phyloP scores from a whole-genome alignment of 78 protist species.

The Dictyostelium intermedium region DNA sequence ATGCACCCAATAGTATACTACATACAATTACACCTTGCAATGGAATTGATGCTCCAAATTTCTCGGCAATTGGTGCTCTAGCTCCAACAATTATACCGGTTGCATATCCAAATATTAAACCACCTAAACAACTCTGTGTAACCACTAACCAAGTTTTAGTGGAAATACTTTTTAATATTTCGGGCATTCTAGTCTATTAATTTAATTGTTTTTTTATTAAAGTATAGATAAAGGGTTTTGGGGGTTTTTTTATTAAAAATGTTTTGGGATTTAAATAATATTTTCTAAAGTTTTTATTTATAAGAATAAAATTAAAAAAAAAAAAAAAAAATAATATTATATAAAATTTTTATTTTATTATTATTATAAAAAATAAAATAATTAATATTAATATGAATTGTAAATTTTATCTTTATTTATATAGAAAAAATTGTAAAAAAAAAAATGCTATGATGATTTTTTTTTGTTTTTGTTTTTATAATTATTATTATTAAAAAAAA shows the following conservation, averaged over 20 bases:
- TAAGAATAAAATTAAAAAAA: no score
- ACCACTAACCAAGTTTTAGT: slow-evolving; percentile 23
- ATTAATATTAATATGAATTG: no score
- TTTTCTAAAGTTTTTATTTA: no score
- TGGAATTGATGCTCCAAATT: slow-evolving; percentile 1
- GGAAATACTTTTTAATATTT: neutral
- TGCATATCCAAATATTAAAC: slow-evolving; percentile 65
- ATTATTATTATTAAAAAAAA: neutral
- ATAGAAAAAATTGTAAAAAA: no score
- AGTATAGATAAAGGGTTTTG: no score
- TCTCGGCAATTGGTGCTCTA: neutral
- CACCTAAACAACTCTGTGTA: slow-evolving; percentile 25
- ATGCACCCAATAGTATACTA: slow-evolving; percentile 54
- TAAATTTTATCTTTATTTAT: neutral
- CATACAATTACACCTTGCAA: slow-evolving; percentile 53
- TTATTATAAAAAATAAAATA: no score
- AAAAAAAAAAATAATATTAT: no score
- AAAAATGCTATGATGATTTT: no score
- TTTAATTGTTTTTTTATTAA: neutral
- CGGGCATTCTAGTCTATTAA: neutral
- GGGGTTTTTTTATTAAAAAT: no score
- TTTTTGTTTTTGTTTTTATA: neutral
- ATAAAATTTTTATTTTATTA: neutral
- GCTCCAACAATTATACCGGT: slow-evolving; percentile 56
- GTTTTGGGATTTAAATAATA: no score